Evolutionary conservation across 202 grass and related monocot genomes (phyloP), one percentile per base, ranked within the genome.

Genomic region (Setaria italica): DNA sequence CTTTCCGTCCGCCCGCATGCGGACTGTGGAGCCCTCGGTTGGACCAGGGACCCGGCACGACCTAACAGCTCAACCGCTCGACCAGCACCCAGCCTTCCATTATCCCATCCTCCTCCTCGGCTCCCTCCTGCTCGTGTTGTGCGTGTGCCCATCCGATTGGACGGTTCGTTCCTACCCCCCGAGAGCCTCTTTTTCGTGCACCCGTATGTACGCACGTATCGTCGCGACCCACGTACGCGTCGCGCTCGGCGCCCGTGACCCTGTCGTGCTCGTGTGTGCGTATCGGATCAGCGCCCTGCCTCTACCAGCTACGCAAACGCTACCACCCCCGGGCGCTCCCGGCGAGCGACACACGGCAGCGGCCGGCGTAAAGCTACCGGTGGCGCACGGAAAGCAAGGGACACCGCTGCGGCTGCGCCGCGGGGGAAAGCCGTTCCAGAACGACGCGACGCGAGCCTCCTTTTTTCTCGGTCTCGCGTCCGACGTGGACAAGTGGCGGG

Each of bases 401-500:
- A 35, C 12, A 32, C 34, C 1, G 42, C 55, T 0, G 17, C 72
- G 34, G 13, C 7, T 25, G 25, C 25, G 25, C 25, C 25, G 25
- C 25, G 25, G 25, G 25, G 25, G 7, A 55, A 9, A 19, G 53
- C 6, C 53, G 55, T 62, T 78, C 57, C 30, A 46, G 67, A 60
- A 20, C 11, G n/a, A 33, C 15, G 2, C 11, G n/a, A 33, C 15
- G 2, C 54, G 30, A 12, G 1, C 21, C 57, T 46, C 37, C 4
- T 4, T 3, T 37, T 41, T 41, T 5, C 39, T 5, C 65, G 25
- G 25, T 30, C 6, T 4, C 4, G 3, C 55, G 47, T 34, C 15
- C 21, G 30, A n/a, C 50, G 74, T 49, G 63, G 79, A 21, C 88
- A 86, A 53, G 67, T 90, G 88, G 79, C 84, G 62, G 7, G 10